phyloP scores from a whole-genome alignment of 805 yeast species.

The Maudiozyma bulderi region DNA sequence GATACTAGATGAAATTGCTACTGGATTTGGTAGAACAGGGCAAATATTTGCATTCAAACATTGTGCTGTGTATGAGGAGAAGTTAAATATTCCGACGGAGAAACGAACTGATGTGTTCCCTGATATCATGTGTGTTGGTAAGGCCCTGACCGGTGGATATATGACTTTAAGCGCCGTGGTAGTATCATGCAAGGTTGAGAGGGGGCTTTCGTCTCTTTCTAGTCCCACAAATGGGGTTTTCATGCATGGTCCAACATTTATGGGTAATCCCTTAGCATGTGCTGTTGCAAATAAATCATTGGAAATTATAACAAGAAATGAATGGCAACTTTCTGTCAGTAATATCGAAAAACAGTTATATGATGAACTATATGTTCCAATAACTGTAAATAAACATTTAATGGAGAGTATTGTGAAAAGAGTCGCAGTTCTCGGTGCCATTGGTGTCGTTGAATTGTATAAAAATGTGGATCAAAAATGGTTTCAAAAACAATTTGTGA shows the following conservation, averaged over 20 bases:
- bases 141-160: conserved; percentile 24
- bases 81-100: conserved; percentile 4
- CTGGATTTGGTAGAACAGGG: conserved; percentile 32
- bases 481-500: conserved; percentile 14
- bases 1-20: conserved; percentile 32
- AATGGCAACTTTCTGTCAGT: conserved; percentile 15
- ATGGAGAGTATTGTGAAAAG: conserved; percentile 9
- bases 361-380: conserved; percentile 9
- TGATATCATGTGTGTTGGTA: conserved; percentile 21
- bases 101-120: conserved; percentile 15
- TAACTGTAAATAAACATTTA: conserved; percentile 1
- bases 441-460: conserved; percentile 18
- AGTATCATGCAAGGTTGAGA: conserved; percentile 11
- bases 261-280: conserved; percentile 25
- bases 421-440: conserved; percentile 17
- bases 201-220: conserved; percentile 12
- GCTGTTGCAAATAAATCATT: conserved; percentile 17
- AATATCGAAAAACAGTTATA: conserved; percentile 14
- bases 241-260: conserved; percentile 27
- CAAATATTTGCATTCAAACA: conserved; percentile 31
- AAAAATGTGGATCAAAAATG: conserved; percentile 12
- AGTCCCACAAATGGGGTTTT: conserved; percentile 17
- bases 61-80: conserved; percentile 12
- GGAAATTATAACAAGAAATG: conserved; percentile 16
- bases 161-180: conserved; percentile 20